Percentiles rank a stretch among this genome's conserved stretches.
These are phyloP conservation scores for Nitzschia palea DNA, from an alignment of 108 stramenopile genomes.

Conservation along the genomic window DNA sequence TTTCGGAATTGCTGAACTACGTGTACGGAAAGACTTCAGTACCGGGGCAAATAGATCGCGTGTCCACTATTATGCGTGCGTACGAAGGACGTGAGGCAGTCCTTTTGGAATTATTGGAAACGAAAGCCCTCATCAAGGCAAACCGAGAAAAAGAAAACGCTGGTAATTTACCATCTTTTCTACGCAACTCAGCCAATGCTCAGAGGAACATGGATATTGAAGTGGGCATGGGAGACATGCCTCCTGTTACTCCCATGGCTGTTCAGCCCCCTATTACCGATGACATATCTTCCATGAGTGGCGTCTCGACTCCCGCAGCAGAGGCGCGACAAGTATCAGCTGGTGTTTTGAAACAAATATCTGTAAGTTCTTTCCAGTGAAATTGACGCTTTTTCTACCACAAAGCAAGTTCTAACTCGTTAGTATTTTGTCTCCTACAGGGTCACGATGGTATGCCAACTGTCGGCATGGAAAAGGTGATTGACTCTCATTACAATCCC, in stretches of 20 bases:
- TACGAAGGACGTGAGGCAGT: conserved; percentile 91
- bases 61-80: conserved; percentile 88
- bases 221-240: conserved; percentile 16
- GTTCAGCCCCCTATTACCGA: conserved; percentile 34
- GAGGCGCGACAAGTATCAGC: conserved; percentile 23
- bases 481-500: conserved; percentile 1
- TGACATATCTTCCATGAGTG: conserved; percentile 67
- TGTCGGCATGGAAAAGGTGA: neutral
- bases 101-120: conserved; percentile 81
- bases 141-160: conserved; percentile 78
- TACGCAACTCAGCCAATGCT: conserved; percentile 55
- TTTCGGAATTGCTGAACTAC: conserved; percentile 88
- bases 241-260: conserved; percentile 51
- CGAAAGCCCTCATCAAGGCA: conserved; percentile 88
- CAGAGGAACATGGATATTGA: conserved; percentile 14
- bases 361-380: conserved; percentile 22
- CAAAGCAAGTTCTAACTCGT: too few species aligned
- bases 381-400: too few species aligned
- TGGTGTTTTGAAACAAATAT: conserved; percentile 36
- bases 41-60: conserved; percentile 88
- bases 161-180: conserved; percentile 68
- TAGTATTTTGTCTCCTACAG: too few species aligned
- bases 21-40: conserved; percentile 90
- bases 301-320: conserved; percentile 56
- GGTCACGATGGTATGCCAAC: too few species aligned